phyloP scores from a whole-genome alignment of 495 filamentous ascomycete genomes.

The Astrocystis sublimbata region DNA sequence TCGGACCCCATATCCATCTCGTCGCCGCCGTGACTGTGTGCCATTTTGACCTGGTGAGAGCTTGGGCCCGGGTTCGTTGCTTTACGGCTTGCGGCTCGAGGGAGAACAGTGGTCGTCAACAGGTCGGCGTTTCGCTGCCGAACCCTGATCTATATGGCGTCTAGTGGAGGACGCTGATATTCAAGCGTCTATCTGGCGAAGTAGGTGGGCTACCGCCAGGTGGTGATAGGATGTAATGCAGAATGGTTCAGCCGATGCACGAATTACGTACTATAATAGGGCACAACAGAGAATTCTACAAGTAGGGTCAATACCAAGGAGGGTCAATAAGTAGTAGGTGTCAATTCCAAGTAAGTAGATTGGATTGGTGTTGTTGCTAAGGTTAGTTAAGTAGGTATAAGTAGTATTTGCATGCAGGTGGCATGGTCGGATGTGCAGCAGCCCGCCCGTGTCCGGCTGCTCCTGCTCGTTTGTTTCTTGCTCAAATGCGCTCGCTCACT shows the following conservation, averaged over 20 bases:
- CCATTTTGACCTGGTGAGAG: no score
- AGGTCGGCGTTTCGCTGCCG: background rate
- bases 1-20: conserved; percentile 21
- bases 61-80: background rate
- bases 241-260: background rate
- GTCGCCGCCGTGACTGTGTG: conserved; percentile 18
- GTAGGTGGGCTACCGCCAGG: no score
- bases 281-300: background rate
- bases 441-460: background rate
- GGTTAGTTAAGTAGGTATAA: no score
- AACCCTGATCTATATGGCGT: background rate
- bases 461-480: background rate
- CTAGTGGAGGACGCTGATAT: no score
- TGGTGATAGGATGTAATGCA: no score
- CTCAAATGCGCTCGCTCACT: conserved; percentile 21
- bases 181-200: no score
- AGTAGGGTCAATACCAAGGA: background rate
- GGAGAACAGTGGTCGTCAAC: background rate
- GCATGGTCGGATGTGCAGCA: background rate
- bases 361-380: no score
- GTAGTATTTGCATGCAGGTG: no score
- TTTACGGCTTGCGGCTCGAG: background rate
- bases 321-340: background rate
- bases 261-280: no score
- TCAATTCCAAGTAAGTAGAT: background rate